phyloP scores from a whole-genome alignment of 305 asterid genomes.

The Plantago coronopus region DNA sequence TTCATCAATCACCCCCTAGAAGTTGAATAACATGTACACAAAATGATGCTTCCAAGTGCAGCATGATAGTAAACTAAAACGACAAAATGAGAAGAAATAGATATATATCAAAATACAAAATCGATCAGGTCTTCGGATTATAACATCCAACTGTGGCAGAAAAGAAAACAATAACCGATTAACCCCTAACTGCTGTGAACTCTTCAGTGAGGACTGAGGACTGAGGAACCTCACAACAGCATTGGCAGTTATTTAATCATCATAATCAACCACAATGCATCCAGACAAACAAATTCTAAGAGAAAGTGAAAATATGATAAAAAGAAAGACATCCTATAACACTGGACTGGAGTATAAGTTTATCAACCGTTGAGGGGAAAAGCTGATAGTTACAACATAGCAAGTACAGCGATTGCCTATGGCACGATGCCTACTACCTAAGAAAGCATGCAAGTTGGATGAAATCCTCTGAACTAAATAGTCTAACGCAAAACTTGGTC shows the following conservation, averaged over 20 bases:
- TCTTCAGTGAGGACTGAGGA: no score
- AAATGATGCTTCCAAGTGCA: no score
- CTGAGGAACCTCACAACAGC: background rate
- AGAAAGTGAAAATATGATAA: background rate
- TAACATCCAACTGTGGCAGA: no score
- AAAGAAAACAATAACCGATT: no score
- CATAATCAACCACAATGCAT: background rate
- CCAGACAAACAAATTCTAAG: background rate
- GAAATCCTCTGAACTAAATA: conserved; percentile 8
- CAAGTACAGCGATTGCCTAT: background rate
- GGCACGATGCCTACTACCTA: conserved; percentile 3
- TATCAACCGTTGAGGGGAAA: background rate
- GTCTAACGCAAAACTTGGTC: conserved; percentile 18
- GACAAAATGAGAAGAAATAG: no score
- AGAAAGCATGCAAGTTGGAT: conserved; percentile 4
- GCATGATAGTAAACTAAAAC: no score
- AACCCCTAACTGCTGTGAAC: no score
- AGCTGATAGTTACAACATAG: conserved; percentile 5
- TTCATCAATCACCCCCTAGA: no score
- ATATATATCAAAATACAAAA: no score
- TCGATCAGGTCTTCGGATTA: no score
- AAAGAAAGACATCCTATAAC: background rate
- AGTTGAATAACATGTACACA: no score
- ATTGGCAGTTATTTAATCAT: no score
- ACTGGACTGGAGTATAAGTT: background rate